Base-by-base conservation (phyloP, 2,329 filamentous ascomycete genomes). In the Davidsoniella eucalypti region DNA sequence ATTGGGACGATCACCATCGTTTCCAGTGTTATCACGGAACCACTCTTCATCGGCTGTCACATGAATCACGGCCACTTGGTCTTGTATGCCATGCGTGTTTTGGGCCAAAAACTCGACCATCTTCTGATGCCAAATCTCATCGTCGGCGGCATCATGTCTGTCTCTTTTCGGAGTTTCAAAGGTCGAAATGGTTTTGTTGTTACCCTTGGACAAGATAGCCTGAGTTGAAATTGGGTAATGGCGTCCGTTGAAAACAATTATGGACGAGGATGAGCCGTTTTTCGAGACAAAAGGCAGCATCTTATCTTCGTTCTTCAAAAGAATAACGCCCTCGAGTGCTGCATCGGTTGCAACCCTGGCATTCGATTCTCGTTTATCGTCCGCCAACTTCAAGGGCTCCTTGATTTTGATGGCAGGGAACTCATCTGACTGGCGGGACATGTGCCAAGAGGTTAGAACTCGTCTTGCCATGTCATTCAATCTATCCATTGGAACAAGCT, bases 131-230 rank as follows among this genome's bases (percentile, higher is more conserved):
- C 29, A 33, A 9, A 33, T 33, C 12, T 12, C 8, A 12, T 33
- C 29, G 29, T 33, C 6, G 29, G 12, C 29, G 8, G 29, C 29
- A 12, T 33, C 29, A 33, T 33, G 29, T 9, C 29, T 10, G 29
- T 9, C 8, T 33, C 29, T 33, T 33, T 5, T 10, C 29, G 29
- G 29, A 10, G 12, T 9, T 4, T 33, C 29, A 33, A 33, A 33
- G 29, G 29, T 3, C 29, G 12, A 33, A 12, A 9, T 33, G 8
- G 8, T 10, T 12, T 33, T 10, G 8, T 33, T 12, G 12, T 33
- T 70, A 14, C 86, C 85, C 64, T 92, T 85, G 5, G 69, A 68
- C 60, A 87, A 93, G 58, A 86, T 75, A 38, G 78, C 67, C 58
- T 92, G 85, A 4, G 84, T 84, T 9, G 78, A 75, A 26, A 33